Evolutionary conservation across 345 rosid genomes (phyloP), one percentile per base, ranked within the genome.

Genomic region (Corymbia maculata): DNA sequence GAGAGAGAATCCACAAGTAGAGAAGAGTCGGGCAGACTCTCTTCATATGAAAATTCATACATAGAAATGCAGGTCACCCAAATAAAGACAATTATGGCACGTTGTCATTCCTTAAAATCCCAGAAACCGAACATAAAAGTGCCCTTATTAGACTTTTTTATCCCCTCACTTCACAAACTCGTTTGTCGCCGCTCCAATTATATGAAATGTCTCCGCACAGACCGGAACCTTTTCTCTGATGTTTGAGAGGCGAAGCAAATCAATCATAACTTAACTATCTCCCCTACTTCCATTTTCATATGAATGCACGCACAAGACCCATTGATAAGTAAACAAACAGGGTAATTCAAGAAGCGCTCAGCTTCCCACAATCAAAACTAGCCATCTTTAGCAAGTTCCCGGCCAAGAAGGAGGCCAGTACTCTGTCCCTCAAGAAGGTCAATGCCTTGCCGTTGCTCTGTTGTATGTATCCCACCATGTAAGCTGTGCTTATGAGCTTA

Each of bases 401-500:
- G 7, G n/a, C 3, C 66, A 59, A 59, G 14, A 59, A 59, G 66
- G 13, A 9, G 30, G 66, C 30, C n/a, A 57, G 30, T 26, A 26
- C 6, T 4, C 66, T 59, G 30, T 59, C 66, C 66, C 66, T 59
- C n/a, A 59, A 59, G 30, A 26, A 59, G 57, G 17, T 92, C 89
- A 90, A 79, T 87, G 91, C 53, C 85, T 52, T 92, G n/a, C 93
- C 90, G 52, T 87, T 86, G 90, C 93, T 89, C 89, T 93, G 92
- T 85, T 93, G 96, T 52, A 95, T 86, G 30, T 14, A 90, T 45
- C 98, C 96, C 87, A 93, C 93, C 49, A 90, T 8, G 89, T 91
- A 94, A 51, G 94, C 88, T 5, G 92, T 92, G 13, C 87, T 90
- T 51, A 93, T 91, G 17, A 95, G 93, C 86, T 92, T 95, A 85